These are phyloP conservation scores for Ilyonectria robusta DNA, from an alignment of 2,329 filamentous ascomycete genomes.

Conservation along the genomic window DNA sequence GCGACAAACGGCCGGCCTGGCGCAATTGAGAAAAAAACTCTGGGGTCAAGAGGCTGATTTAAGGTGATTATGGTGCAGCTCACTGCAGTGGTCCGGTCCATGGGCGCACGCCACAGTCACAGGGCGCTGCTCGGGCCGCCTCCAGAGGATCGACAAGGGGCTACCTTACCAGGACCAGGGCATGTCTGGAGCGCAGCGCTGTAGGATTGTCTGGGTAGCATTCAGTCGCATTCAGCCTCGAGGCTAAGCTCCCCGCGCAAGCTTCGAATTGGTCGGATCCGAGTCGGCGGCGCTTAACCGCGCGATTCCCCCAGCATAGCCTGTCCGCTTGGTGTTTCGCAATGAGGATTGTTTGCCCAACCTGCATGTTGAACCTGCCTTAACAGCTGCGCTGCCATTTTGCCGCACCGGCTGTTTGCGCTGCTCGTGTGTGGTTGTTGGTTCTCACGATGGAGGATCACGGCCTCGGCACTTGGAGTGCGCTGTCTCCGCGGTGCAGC, in stretches of 20 bases:
- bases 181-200: neutral
- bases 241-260: neutral
- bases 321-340: constrained; percentile 36
- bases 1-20: neutral
- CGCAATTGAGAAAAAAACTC: no score
- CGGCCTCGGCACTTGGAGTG: constrained; percentile 4
- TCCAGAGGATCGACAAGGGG: neutral
- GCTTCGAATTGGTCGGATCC: constrained; percentile 10
- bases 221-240: no score
- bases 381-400: constrained; percentile 36
- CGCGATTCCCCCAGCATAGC: neutral
- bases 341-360: constrained; percentile 30
- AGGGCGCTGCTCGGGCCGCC: neutral
- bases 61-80: neutral
- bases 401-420: constrained; percentile 27
- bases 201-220: no score
- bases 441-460: constrained; percentile 19
- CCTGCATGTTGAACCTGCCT: constrained; percentile 32
- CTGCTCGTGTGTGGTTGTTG: constrained; percentile 17
- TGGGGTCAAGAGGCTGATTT: no score
- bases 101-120: neutral
- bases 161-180: neutral
- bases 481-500: neutral
- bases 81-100: neutral
- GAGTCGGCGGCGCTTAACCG: constrained; percentile 6